Percentiles rank a stretch among this genome's conserved stretches.
These are phyloP conservation scores for Sorghum bicolor DNA, from an alignment of 176 grass and related monocot genomes.

Conservation along the genomic window DNA sequence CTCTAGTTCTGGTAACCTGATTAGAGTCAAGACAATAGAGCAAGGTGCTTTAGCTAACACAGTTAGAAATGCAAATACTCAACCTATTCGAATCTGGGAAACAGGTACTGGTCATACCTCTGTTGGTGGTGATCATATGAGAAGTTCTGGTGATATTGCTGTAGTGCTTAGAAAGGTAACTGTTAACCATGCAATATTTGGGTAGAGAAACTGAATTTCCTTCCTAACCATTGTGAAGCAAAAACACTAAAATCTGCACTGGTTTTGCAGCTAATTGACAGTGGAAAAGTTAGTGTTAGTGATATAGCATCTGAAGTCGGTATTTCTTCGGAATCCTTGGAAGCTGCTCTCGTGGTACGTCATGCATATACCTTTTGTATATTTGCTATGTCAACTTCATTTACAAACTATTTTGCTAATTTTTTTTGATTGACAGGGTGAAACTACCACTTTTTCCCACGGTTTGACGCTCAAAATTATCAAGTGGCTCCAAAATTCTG, in stretches of 20 bases:
- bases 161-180: constrained; percentile 77
- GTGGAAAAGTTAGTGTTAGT: constrained; percentile 61
- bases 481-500: constrained; percentile 81
- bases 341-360: constrained; percentile 92
- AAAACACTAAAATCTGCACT: constrained; percentile 18
- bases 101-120: constrained; percentile 31
- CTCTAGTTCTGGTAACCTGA: constrained; percentile 46
- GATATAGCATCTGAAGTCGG: constrained; percentile 94
- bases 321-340: constrained; percentile 86
- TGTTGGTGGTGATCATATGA: constrained; percentile 35
- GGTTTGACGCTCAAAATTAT: constrained; percentile 94
- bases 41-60: constrained; percentile 37
- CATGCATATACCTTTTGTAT: constrained; percentile 9
- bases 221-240: neutral
- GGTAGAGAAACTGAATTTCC: neutral
- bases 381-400: constrained; percentile 32
- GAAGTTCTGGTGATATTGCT: constrained; percentile 64
- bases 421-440: constrained; percentile 62
- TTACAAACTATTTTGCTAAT: constrained; percentile 35
- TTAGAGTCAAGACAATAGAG: constrained; percentile 49
- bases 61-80: constrained; percentile 30
- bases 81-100: constrained; percentile 41
- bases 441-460: constrained; percentile 94
- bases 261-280: constrained; percentile 76
- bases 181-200: constrained; percentile 11